Percentiles rank a stretch among this genome's conserved stretches.
Conservation (phyloP, 768 basidiomycete genomes). For the Pleurotus eryngii region DNA sequence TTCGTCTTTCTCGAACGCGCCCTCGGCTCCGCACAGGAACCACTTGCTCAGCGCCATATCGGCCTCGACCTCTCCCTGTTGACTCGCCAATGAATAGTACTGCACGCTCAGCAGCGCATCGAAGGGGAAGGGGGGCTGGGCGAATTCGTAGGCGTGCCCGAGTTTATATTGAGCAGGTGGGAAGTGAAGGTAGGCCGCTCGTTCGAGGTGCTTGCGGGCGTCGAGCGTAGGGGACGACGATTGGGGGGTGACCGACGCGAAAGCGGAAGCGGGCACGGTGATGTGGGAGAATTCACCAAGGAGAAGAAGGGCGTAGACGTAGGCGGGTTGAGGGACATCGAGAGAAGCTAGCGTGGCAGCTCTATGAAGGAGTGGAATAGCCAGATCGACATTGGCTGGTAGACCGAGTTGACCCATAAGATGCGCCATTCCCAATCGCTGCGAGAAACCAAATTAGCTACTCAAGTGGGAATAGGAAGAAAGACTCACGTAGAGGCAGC, state of each 20-base stretch:
- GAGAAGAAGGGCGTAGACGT: conserved; percentile 85
- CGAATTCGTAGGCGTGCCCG: conserved; percentile 91
- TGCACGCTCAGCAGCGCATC: conserved; percentile 89
- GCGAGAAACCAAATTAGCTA: conserved; percentile 1
- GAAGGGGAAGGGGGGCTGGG: conserved; percentile 78
- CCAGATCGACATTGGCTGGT: conserved; percentile 46
- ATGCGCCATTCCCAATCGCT: conserved; percentile 93
- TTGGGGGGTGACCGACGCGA: conserved; percentile 53
- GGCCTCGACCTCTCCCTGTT: conserved; percentile 87
- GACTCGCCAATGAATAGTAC: conserved; percentile 80
- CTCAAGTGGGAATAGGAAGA: conserved; percentile 6
- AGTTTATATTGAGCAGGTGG: conserved; percentile 90
- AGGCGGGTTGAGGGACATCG: conserved; percentile 83
- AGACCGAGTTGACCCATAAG: conserved; percentile 84
- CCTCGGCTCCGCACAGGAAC: conserved; percentile 79
- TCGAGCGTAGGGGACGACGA: conserved; percentile 49
- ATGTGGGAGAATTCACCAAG: conserved; percentile 78
- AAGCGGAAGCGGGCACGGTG: conserved; percentile 43
- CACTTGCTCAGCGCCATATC: conserved; percentile 98
- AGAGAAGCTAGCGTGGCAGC: conserved; percentile 75
- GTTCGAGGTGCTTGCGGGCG: conserved; percentile 75
- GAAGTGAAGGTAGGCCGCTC: conserved; percentile 82
- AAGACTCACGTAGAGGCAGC: conserved; percentile 71
- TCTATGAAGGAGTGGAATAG: conserved; percentile 68
- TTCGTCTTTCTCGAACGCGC: conserved; percentile 83